phyloP scores from a whole-genome alignment of 768 basidiomycete genomes.

The Tulasnella sp. region DNA sequence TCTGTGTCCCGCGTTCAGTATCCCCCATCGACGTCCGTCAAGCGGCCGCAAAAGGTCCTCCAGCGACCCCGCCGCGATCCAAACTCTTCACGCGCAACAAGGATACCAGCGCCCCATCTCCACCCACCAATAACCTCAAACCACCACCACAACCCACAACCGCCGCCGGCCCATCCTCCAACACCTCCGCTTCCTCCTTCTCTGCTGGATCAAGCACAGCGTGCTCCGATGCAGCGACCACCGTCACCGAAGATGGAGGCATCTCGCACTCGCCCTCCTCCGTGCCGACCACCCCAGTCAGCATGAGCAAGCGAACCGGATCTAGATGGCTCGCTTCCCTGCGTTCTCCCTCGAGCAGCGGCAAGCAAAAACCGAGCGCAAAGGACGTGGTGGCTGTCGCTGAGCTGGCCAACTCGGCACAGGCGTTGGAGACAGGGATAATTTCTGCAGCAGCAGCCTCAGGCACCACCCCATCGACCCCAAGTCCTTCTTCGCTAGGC shows the following conservation, averaged over 20 bases:
- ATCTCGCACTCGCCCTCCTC: not conserved
- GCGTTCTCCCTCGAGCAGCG: not conserved
- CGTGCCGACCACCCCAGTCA: not conserved
- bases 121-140: not conserved
- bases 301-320: conserved; percentile 1
- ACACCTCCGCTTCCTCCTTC: not conserved
- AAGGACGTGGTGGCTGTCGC: conserved; percentile 7
- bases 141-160: not conserved
- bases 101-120: not conserved
- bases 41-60: not conserved
- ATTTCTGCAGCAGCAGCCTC: not conserved
- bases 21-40: not conserved
- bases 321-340: not conserved
- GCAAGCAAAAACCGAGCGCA: not conserved
- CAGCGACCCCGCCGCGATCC: not conserved
- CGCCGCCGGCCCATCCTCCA: not conserved
- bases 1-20: not conserved
- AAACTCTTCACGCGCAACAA: conserved; percentile 10
- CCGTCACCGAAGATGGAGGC: not conserved
- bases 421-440: not conserved
- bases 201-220: not conserved
- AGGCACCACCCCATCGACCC: not conserved
- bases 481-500: not conserved
- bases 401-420: not conserved
- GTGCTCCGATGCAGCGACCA: not conserved